A percentile compares a stretch with the other conserved stretches of the same genome.
Conservation (phyloP, 2,329 filamentous ascomycete species). For the Verticillium longisporum region DNA sequence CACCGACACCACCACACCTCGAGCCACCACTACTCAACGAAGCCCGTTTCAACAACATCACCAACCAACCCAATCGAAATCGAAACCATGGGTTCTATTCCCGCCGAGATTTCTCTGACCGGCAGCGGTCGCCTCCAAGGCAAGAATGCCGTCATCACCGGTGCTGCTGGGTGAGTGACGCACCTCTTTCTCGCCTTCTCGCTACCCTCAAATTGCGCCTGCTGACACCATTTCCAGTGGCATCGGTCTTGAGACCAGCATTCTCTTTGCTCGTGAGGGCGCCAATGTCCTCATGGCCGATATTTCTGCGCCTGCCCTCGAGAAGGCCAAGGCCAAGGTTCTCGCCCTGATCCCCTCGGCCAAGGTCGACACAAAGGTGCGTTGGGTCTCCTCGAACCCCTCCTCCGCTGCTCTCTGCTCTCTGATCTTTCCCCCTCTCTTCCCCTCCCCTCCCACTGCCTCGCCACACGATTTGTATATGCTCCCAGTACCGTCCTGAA, state of each 20-base stretch:
- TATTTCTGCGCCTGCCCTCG: constrained; percentile 71
- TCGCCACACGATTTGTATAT: constrained; percentile 8
- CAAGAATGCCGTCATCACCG: constrained; percentile 69
- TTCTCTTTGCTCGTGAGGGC: constrained; percentile 85
- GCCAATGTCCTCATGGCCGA: constrained; percentile 81
- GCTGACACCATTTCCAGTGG: constrained; percentile 46
- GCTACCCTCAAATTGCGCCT: background rate
- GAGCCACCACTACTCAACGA: background rate
- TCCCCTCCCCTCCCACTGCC: background rate
- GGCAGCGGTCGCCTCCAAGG: constrained; percentile 44
- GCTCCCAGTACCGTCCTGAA: background rate
- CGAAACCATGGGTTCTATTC: constrained; percentile 18
- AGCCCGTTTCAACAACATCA: background rate
- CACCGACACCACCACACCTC: background rate
- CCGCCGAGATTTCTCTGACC: constrained; percentile 12
- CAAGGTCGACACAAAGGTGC: constrained; percentile 53
- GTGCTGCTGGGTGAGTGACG: constrained; percentile 70
- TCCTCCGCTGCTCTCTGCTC: background rate
- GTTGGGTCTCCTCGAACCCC: constrained; percentile 5
- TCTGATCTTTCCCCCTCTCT: background rate
- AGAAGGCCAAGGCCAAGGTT: constrained; percentile 69
- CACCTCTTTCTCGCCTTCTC: background rate
- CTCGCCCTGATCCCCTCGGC: constrained; percentile 62
- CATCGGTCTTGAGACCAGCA: constrained; percentile 86
- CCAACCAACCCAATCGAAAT: background rate